Base-by-base conservation (phyloP, 2,329 filamentous ascomycete species). In the Penicillium sclerotiorum region DNA sequence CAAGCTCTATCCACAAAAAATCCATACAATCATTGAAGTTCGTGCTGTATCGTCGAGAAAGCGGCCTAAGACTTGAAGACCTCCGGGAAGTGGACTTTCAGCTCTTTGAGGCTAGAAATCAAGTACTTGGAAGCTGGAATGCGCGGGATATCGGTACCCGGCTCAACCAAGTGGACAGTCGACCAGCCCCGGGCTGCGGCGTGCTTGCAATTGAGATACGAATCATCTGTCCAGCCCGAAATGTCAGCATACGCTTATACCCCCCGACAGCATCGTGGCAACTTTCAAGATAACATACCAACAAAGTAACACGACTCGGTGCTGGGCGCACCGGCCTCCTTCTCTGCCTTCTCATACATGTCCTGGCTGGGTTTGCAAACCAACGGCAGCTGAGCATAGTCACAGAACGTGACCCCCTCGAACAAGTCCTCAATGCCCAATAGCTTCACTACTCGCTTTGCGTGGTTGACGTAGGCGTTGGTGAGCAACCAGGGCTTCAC, bases 401-500 rank as follows among this genome's bases (percentile, higher is more conserved):
- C 90, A 67, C 95, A 99, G 70, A 85, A 99, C 0, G 94, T 99
- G 53, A 97, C 84, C 7, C 94, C 94, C 56, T 97, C 93, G 66
- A 99, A 99, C 21, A 93, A 75, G 67, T 96, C 90, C 1, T 95
- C 91, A 20, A 99, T 78, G 2, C 82, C 86, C 2, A 99, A 78
- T 17, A 99, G 76, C 52, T 80, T 84, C 11, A 96, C 84, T 0
- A 99, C 94, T 35, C 91, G 77, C 64, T 83, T 86, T 25, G 85
- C 94, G 65, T 99, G 94, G 27, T 80, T 97, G 57, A 95, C 77
- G 64, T 99, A 96, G 18, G 95, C 94, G 66, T 99, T 99, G 2
- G 95, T 99, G 63, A 99, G 87, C 2, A 99, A 83, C 94, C 95
- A 99, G 23, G 91, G 77, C 56, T 85, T 90, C 56, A 96, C 89